These are phyloP conservation scores for Teratosphaeria epicoccoides DNA, from an alignment of 2,329 filamentous ascomycete genomes.

Conservation along the genomic window DNA sequence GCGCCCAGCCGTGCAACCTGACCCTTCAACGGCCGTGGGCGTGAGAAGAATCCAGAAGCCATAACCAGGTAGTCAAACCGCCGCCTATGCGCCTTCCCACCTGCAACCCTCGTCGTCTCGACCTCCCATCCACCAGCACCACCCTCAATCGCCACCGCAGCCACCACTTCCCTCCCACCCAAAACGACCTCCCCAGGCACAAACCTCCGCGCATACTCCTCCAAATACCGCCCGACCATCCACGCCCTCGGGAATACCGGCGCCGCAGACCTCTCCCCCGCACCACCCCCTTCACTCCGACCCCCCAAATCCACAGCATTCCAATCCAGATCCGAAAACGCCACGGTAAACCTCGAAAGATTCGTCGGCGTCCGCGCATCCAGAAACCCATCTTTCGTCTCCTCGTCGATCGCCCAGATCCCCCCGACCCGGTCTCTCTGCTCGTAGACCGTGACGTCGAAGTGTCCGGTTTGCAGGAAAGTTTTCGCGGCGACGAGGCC, in stretches of 20 bases:
- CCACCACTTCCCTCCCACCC: constrained; percentile 22
- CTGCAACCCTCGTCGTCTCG: not conserved
- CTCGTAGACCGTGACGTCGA: constrained; percentile 63
- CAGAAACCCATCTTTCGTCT: constrained; percentile 42
- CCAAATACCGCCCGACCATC: constrained; percentile 64
- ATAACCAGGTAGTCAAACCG: constrained; percentile 64
- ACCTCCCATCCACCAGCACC: not conserved
- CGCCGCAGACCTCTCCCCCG: not conserved
- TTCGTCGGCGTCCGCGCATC: constrained; percentile 54
- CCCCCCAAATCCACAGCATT: constrained; percentile 31
- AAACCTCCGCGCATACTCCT: constrained; percentile 53
- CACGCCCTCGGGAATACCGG: constrained; percentile 65
- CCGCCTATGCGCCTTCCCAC: not conserved
- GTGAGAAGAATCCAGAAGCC: constrained; percentile 66
- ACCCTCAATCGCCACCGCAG: constrained; percentile 1
- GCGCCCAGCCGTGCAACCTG: constrained; percentile 22
- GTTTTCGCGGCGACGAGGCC: constrained; percentile 49
- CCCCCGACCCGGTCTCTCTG: constrained; percentile 56
- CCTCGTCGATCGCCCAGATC: constrained; percentile 53
- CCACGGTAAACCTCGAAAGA: constrained; percentile 64
- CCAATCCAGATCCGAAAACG: constrained; percentile 58
- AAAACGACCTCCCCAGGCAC: constrained; percentile 41
- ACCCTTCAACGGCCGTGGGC: constrained; percentile 46
- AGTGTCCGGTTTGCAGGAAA: constrained; percentile 49
- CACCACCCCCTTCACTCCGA: constrained; percentile 4